Conservation (phyloP, 108 stramenopile species). For the Cylindrotheca closterium region DNA sequence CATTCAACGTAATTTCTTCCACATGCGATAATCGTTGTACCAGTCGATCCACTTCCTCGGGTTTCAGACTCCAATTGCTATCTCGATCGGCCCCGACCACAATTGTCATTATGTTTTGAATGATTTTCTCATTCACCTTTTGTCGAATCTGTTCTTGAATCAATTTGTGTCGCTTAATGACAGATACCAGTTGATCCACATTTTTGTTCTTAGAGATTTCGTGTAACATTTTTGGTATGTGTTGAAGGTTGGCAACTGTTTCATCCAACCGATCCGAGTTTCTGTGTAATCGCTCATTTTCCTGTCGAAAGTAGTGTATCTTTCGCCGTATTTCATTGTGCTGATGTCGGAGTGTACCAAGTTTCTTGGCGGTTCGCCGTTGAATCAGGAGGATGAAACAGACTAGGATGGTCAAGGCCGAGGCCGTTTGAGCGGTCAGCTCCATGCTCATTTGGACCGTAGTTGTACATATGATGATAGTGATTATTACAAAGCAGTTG, state of each 20-base stretch:
- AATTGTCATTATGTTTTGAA: constrained; percentile 15
- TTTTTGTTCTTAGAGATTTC: constrained; percentile 11
- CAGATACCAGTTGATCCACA: constrained; percentile 3
- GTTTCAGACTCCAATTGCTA: constrained; percentile 13
- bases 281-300: constrained; percentile 21
- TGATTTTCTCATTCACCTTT: constrained; percentile 20
- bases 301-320: constrained; percentile 18
- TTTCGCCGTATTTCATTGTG: constrained; percentile 16
- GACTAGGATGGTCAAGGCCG: constrained; percentile 9
- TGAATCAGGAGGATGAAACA: constrained; percentile 9
- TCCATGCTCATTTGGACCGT: background rate
- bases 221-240: constrained; percentile 20
- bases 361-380: constrained; percentile 4
- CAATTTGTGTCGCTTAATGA: constrained; percentile 15
- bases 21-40: constrained; percentile 7
- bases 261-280: constrained; percentile 24
- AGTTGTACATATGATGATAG: background rate
- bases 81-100: constrained; percentile 23
- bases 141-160: constrained; percentile 14
- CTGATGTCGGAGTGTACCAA: constrained; percentile 12
- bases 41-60: constrained; percentile 16
- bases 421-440: background rate
- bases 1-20: constrained; percentile 19
- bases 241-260: constrained; percentile 12
- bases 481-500: background rate